Evolutionary conservation across 768 basidiomycete species (phyloP).

Genomic region (Suillus luteus): DNA sequence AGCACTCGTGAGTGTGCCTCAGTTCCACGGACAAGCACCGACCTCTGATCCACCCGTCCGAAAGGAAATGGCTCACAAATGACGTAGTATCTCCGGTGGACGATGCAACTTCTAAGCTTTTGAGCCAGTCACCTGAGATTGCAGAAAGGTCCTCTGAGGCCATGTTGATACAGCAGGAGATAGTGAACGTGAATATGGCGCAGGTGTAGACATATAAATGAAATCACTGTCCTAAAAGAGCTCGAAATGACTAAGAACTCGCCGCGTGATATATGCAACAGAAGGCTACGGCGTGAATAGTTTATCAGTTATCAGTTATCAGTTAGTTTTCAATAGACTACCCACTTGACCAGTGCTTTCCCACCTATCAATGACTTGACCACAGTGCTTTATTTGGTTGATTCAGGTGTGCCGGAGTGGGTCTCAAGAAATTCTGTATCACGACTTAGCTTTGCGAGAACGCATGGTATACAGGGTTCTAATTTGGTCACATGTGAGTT

Average conservation of each 20-base stretch:
- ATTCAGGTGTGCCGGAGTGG: not conserved
- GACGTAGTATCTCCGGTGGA: not conserved
- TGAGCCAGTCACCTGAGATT: not conserved
- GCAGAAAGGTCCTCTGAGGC: not conserved
- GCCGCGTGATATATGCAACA: not conserved
- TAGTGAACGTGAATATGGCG: not conserved
- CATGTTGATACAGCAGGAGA: not conserved
- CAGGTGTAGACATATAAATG: not conserved
- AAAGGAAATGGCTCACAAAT: not conserved
- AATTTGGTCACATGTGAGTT: not conserved
- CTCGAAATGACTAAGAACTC: not conserved
- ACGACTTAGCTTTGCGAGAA: not conserved
- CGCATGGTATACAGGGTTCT: not conserved
- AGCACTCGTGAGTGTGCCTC: not conserved
- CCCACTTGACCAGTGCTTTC: not conserved
- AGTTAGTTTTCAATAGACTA: not conserved
- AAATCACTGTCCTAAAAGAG: not conserved
- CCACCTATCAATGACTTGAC: not conserved
- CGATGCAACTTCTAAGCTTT: not conserved
- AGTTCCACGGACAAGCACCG: not conserved
- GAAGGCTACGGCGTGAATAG: not conserved
- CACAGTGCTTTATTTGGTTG: not conserved
- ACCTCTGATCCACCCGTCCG: slow-evolving; percentile 2
- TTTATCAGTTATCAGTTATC: not conserved
- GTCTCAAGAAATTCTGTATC: not conserved